Evolutionary conservation across 129 eudicot genomes (phyloP), one percentile per base, ranked within the genome.

Genomic region (Mikania micrantha): DNA sequence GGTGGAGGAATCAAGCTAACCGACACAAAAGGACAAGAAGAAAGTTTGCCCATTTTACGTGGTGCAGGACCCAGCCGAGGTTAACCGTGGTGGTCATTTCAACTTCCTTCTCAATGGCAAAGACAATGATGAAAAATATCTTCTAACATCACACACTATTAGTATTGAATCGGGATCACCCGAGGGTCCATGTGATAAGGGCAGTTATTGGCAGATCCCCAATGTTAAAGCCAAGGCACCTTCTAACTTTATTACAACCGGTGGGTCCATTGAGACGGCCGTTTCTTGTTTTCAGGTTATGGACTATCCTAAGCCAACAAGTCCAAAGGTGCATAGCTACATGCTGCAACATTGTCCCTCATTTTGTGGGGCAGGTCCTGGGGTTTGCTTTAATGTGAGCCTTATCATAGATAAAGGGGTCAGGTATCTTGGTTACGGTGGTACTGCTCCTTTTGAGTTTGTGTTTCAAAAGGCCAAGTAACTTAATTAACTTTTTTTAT

Each of bases 361-460:
- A 6, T 2, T 24, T 64, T 73, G 70, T 63, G 78, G 72, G 19
- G 71, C 78, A 1, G 78, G 78, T 38, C 72, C 78, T 24, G 34
- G n/a, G n/a, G n/a, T n/a, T n/a, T 73, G 78, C 58, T 73, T 64
- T 64, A 73, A 73, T 16, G 8, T 73, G 4, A 73, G 78, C 40
- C 17, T 38, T 52, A 38, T 17, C 4, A 44, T 17, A 16, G 25
- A 38, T 2, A 39, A 65, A 17, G 73, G 78, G 19, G 59, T 57
- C 0, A 54, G 4, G 1, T n/a, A 36, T 65, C 67, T 74, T 66
- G 59, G 48, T 54, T 12, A 66, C 0, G 13, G 9, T 31, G 67
- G 78, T 40, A 42, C 9, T n/a, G 40, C 48, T 41, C 72, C 78
- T 41, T 65, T 74, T 8, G 67, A 66, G 21, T 52, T 74, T 74